Base-by-base conservation (phyloP, 495 filamentous ascomycete genomes). In the Thermochaetoides thermophila region DNA sequence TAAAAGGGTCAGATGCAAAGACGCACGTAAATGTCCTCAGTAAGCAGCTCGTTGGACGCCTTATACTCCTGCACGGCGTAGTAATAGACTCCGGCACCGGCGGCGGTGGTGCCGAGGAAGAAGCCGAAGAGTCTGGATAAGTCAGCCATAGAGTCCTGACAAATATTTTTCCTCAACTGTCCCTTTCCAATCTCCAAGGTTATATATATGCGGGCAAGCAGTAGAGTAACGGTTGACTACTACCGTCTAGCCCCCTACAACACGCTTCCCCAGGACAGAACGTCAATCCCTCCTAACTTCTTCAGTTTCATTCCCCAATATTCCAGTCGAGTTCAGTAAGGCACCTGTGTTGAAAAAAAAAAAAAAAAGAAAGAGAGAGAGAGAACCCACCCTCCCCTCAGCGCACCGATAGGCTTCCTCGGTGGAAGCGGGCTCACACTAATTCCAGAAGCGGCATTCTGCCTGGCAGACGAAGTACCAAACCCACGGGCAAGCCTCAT, bases 121-220 rank as follows among this genome's bases (percentile, higher is more conserved):
- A 97, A 96, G 37, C 91, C 89, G 51, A 95, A 84, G 34, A 94
- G 55, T 28, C 89, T 96, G 51, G n/a, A n/a, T n/a, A n/a, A n/a
- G n/a, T n/a, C n/a, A n/a, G n/a, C n/a, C n/a, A n/a, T n/a, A n/a
- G n/a, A n/a, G n/a, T n/a, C n/a, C n/a, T n/a, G n/a, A n/a, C n/a
- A n/a, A n/a, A n/a, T n/a, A n/a, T n/a, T n/a, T n/a, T n/a, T n/a
- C n/a, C n/a, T n/a, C n/a, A n/a, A n/a, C n/a, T n/a, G n/a, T n/a
- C n/a, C n/a, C n/a, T n/a, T n/a, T n/a, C n/a, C n/a, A n/a, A n/a
- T n/a, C n/a, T n/a, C n/a, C n/a, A n/a, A n/a, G n/a, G n/a, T n/a
- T n/a, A n/a, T n/a, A n/a, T n/a, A n/a, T n/a, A n/a, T n/a, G n/a
- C n/a, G n/a, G n/a, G n/a, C n/a, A n/a, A n/a, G n/a, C n/a, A n/a